Evolutionary conservation across 176 grass and related monocot species (phyloP), one percentile per base, ranked within the genome.

Genomic region (Musa acuminata): DNA sequence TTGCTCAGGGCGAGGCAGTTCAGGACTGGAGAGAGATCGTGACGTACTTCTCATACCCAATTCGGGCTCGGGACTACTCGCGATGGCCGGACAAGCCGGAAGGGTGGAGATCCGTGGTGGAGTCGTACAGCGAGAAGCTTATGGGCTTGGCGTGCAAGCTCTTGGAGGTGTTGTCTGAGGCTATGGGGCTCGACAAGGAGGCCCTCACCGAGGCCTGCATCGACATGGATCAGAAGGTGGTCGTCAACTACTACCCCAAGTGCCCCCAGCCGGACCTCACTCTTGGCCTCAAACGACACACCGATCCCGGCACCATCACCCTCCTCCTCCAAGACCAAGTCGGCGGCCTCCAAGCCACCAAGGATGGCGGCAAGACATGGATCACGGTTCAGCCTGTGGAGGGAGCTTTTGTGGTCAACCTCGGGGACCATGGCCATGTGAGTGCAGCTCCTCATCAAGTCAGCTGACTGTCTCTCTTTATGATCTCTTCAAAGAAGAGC

Each of bases 1-100:
- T 62, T 2, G 6, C 53, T 64, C 84, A 98, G 88, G 94, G 93
- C 1, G 94, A 98, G 74, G 72, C 71, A 16, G 94, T 93, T n/a
- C 84, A 98, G 77, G 90, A 98, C 75, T 98, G 90, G 94, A 78
- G 90, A 13, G 94, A 98, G 72, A 93, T 98, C 10, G 88, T 98
- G 57, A 98, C 86, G 26, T 98, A 85, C 84, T 98, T 98, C 88
- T 98, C 90, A 50, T 84, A 98, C 80, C 94, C 94, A n/a, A 0
- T 91, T 21, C 77, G 72, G 12, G 62, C 81, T 0, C 82, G 94
- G 1, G 94, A 98, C 84, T 91, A 93, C 85, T 75, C 75, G 29
- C 76, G 88, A 82, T 98, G 94, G 94, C 90, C 94, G 1, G 84
- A 98, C 75, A 93, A 84, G 84, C 90, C 95, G 16, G 84, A 80